These are phyloP conservation scores for Puccinia polysora DNA, from an alignment of 1,284 basidiomycete genomes.

Conservation along the genomic window DNA sequence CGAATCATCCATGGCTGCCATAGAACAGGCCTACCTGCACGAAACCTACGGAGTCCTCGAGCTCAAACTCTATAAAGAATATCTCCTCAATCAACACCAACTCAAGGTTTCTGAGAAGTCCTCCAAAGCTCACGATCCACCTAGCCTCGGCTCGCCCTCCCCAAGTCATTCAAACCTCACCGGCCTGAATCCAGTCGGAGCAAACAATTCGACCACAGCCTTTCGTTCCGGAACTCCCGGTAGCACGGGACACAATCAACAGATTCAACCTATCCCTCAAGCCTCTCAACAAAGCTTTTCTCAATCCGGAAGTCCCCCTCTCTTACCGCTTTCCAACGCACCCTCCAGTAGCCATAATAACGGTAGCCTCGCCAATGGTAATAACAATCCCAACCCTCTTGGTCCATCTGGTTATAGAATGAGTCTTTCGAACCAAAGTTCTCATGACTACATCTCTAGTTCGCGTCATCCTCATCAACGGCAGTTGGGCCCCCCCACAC, in stretches of 20 bases:
- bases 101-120: slow-evolving; percentile 25
- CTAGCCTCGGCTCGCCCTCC: slow-evolving; percentile 4
- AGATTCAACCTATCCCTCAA: slow-evolving; percentile 2
- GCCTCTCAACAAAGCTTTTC: slow-evolving; percentile 20
- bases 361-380: slow-evolving; percentile 7
- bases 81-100: slow-evolving; percentile 35
- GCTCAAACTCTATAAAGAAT: slow-evolving; percentile 40
- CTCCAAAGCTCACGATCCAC: slow-evolving; percentile 4
- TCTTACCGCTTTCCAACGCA: slow-evolving; percentile 6
- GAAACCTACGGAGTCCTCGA: slow-evolving; percentile 34
- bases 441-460: slow-evolving; percentile 20
- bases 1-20: slow-evolving; percentile 27
- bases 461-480: slow-evolving; percentile 34
- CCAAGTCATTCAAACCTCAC: background rate
- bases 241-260: background rate
- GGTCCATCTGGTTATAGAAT: slow-evolving; percentile 6
- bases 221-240: slow-evolving; percentile 12
- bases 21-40: slow-evolving; percentile 34
- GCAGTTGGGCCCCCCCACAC: slow-evolving; percentile 19
- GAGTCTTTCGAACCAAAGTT: slow-evolving; percentile 8
- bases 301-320: background rate
- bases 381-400: background rate
- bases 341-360: background rate
- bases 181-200: slow-evolving; percentile 1
- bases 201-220: background rate